Evolutionary conservation across 2,329 filamentous ascomycete genomes (phyloP), one percentile per base, ranked within the genome.

Genomic region (Alternaria postmessia): DNA sequence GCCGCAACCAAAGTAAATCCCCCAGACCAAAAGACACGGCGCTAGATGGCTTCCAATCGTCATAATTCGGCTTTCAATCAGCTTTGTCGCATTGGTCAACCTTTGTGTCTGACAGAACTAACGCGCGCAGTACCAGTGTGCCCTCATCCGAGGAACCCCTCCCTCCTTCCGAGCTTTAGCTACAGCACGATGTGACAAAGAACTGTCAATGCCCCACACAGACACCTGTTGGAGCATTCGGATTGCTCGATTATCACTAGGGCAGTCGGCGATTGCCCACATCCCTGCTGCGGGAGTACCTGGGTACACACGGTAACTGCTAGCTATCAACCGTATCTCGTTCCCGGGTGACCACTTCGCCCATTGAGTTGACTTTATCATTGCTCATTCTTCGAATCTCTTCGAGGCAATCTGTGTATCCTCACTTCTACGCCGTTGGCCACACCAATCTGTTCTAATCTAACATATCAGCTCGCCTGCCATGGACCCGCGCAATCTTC

Each of bases 401-500:
- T 47, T 18, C 44, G 24, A 14, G 22, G 42, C 38, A 41, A 26
- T 47, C 20, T n/a, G 28, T 34, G 28, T 7, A 28, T 8, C 34
- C 16, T 24, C 8, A 38, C 26, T 42, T 20, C 26, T 38, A 18
- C 39, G 4, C n/a, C 20, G 5, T 8, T 20, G 20, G 36, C 24
- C 8, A 1, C 42, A 28, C 24, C 34, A 7, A 28, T 3, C 7
- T 44, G 12, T 24, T 38, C 22, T 49, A 49, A 1, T 38, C 18
- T 2, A 18, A 7, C 38, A 20, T 34, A 22, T 39, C 39, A 36
- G 12, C 36, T 24, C 46, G 44, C 52, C 20, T 63, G 72, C 54
- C 51, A 80, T 80, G 78, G 78, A 79, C 55, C 71, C 77, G 2
- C 60, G 59, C 28, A 79, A 80, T 38, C 66, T 75, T 28, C 65